A percentile compares a stretch with the other conserved stretches of the same genome.
phyloP scores from a whole-genome alignment of 2,329 filamentous ascomycete genomes.

The Tolypocladium tropicale region DNA sequence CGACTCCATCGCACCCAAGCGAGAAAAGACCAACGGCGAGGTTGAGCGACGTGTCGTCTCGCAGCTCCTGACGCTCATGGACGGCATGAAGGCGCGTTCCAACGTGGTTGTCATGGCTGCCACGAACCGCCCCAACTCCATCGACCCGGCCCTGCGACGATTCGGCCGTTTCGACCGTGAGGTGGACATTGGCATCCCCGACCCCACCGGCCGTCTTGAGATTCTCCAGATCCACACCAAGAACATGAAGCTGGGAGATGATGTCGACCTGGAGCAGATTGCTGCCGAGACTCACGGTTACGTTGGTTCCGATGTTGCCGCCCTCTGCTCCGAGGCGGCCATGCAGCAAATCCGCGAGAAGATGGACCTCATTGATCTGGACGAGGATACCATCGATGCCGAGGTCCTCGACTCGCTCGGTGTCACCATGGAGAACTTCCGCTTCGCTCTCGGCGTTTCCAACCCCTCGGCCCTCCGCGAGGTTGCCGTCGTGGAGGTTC shows the following conservation, averaged over 20 bases:
- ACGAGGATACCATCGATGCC: conserved; percentile 97
- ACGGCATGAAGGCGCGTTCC: conserved; percentile 98
- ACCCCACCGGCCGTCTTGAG: conserved; percentile 95
- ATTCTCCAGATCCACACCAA: conserved; percentile 99
- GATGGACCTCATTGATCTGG: conserved; percentile 98
- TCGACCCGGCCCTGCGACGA: conserved; percentile 92
- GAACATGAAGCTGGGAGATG: conserved; percentile 99
- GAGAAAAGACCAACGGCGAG: conserved; percentile 99
- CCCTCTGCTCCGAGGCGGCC: conserved; percentile 95
- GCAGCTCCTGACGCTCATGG: conserved; percentile 95
- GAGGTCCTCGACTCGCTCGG: conserved; percentile 97
- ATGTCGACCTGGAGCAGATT: conserved; percentile 94
- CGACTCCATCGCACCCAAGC: conserved; percentile 97
- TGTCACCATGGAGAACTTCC: conserved; percentile 99
- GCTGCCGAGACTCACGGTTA: conserved; percentile 98
- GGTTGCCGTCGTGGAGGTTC: conserved; percentile 97
- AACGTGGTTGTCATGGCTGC: conserved; percentile 99
- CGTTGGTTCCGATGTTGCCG: conserved; percentile 95
- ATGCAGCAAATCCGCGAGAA: conserved; percentile 99
- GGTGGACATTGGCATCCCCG: conserved; percentile 95
- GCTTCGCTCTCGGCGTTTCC: conserved; percentile 92
- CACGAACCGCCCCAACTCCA: conserved; percentile 97
- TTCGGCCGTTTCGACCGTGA: conserved; percentile 99
- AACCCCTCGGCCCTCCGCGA: conserved; percentile 98
- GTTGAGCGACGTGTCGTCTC: conserved; percentile 98